phyloP scores from a whole-genome alignment of 129 eudicot species.

The Centella asiatica region DNA sequence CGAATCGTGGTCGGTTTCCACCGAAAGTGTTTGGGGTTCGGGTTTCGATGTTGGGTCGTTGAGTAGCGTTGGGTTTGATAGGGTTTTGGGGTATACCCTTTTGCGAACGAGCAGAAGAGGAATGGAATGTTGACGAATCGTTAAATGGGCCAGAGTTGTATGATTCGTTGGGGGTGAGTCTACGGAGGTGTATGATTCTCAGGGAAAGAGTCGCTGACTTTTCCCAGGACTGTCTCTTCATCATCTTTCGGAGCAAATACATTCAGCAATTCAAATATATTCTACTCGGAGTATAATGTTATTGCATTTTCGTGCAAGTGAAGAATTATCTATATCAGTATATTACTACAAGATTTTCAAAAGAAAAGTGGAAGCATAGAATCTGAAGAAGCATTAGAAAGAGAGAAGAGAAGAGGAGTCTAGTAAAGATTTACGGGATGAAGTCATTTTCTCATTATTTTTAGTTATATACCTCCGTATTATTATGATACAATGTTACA shows the following conservation, averaged over 20 bases:
- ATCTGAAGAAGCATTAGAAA: neutral
- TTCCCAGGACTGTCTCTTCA: constrained; percentile 4
- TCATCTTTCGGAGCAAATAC: neutral
- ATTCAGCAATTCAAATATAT: neutral
- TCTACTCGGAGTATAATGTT: neutral
- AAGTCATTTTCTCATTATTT: neutral
- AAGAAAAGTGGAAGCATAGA: neutral
- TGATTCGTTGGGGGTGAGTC: constrained; percentile 5
- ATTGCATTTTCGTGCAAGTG: constrained; percentile 3
- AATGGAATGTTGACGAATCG: constrained; percentile 8
- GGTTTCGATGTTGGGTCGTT: neutral
- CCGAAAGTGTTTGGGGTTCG: neutral
- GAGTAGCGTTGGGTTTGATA: neutral
- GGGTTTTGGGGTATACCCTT: constrained; percentile 17
- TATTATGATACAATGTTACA: neutral
- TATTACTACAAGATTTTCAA: neutral
- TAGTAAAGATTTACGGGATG: neutral
- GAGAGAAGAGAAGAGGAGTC: neutral
- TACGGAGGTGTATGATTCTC: neutral
- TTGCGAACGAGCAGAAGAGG: constrained; percentile 11
- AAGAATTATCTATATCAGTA: too few relatives aligned
- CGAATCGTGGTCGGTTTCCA: constrained; percentile 23
- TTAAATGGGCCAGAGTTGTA: constrained; percentile 2
- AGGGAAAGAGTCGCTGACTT: constrained; percentile 3
- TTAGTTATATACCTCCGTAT: neutral